Evolutionary conservation across 179 eudicot genomes (phyloP).

Genomic region (Spergularia azorica): DNA sequence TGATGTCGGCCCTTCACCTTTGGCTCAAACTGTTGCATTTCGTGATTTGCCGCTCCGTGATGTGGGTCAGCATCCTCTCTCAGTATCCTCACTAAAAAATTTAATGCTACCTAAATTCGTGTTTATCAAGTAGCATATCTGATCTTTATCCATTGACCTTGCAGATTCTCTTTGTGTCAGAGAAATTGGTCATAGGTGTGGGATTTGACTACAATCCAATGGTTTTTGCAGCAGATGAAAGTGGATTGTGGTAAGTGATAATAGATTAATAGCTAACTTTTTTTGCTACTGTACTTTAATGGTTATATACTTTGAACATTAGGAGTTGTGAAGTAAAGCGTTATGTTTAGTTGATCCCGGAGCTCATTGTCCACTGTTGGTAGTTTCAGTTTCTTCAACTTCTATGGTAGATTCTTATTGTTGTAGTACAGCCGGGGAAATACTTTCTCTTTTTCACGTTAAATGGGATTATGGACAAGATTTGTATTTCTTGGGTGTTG

Average conservation of each 20-base stretch:
- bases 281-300: constrained; percentile 4
- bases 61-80: constrained; percentile 99
- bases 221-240: constrained; percentile 91
- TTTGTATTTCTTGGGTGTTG: constrained; percentile 19
- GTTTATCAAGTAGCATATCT: constrained; percentile 21
- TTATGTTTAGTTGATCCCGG: neutral
- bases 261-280: constrained; percentile 1
- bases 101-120: constrained; percentile 6
- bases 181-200: constrained; percentile 89
- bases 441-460: constrained; percentile 5
- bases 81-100: constrained; percentile 31
- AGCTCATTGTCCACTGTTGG: neutral
- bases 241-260: constrained; percentile 74
- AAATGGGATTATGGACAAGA: constrained; percentile 4
- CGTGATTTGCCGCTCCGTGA: constrained; percentile 99
- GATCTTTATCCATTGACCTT: constrained; percentile 25
- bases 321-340: neutral
- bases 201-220: constrained; percentile 94
- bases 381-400: neutral
- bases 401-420: neutral
- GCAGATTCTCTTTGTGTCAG: constrained; percentile 89
- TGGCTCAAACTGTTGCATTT: constrained; percentile 92
- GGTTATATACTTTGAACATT: neutral
- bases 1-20: constrained; percentile 96
- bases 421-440: neutral